Conservation (phyloP, 176 grass and related monocot genomes). For the Phyllostachys edulis region DNA sequence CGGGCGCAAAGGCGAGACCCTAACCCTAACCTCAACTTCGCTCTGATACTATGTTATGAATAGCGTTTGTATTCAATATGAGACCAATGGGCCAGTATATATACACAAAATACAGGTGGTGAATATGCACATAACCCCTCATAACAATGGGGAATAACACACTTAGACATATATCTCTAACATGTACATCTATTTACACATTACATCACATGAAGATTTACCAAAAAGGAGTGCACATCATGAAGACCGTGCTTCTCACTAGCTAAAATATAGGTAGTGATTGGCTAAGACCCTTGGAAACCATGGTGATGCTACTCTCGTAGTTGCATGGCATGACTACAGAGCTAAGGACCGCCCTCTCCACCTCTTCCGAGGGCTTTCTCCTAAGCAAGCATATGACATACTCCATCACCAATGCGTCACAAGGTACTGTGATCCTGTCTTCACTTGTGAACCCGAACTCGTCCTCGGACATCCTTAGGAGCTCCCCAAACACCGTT, state of each 20-base stretch:
- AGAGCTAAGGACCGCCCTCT: conserved; percentile 51
- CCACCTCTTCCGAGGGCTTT: conserved; percentile 56
- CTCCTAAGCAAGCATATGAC: conserved; percentile 54
- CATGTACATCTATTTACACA: conserved; percentile 39
- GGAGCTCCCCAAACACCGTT: conserved; percentile 45
- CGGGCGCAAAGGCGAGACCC: too few relatives aligned
- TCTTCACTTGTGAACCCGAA: conserved; percentile 51
- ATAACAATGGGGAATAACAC: too few relatives aligned
- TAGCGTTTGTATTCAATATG: too few relatives aligned
- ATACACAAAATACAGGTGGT: too few relatives aligned
- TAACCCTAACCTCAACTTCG: too few relatives aligned
- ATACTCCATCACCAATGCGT: conserved; percentile 61
- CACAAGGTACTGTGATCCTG: conserved; percentile 60
- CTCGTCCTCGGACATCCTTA: conserved; percentile 54
- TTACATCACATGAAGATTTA: neutral
- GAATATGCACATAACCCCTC: too few relatives aligned
- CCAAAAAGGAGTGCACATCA: neutral
- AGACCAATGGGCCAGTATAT: too few relatives aligned
- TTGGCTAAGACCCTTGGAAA: conserved; percentile 16
- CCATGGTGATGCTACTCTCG: conserved; percentile 32
- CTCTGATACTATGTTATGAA: too few relatives aligned
- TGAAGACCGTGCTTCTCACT: conserved; percentile 1
- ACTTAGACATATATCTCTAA: too few relatives aligned
- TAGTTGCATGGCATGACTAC: conserved; percentile 43
- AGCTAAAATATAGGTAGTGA: conserved; percentile 49